Evolutionary conservation across 1,139 yeast genomes (phyloP).

Genomic region (Komagataea norvegica): DNA sequence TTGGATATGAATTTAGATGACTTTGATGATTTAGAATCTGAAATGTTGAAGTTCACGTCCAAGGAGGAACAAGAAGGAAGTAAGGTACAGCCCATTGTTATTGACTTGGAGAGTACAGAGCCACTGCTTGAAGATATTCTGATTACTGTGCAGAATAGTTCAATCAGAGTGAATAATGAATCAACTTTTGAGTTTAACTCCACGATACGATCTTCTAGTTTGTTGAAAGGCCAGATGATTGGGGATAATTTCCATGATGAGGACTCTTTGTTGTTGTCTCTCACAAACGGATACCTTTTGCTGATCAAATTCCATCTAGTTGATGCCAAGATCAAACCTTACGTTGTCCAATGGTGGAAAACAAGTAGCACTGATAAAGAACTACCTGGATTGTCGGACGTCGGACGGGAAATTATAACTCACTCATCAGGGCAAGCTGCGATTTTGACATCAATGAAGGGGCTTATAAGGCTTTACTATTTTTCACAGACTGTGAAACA

Average conservation of each 20-base stretch:
- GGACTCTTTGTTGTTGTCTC: conserved; percentile 40
- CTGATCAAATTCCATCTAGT: conserved; percentile 34
- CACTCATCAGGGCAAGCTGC: conserved; percentile 39
- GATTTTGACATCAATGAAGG: conserved; percentile 38
- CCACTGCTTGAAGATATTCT: conserved; percentile 17
- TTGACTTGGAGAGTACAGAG: conserved; percentile 2
- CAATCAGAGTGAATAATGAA: conserved; percentile 34
- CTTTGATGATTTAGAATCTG: conserved; percentile 22
- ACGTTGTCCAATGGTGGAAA: conserved; percentile 52
- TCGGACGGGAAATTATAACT: conserved; percentile 36
- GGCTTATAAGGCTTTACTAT: conserved; percentile 37
- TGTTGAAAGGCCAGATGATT: conserved; percentile 29
- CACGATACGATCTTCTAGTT: conserved; percentile 35
- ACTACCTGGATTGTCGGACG: conserved; percentile 29
- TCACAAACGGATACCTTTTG: conserved; percentile 40
- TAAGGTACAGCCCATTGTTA: conserved; percentile 3
- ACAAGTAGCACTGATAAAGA: conserved; percentile 18
- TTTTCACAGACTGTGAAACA: conserved; percentile 34
- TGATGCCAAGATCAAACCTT: conserved; percentile 33
- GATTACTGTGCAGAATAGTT: conserved; percentile 36
- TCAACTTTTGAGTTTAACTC: conserved; percentile 35
- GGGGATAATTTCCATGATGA: conserved; percentile 27
- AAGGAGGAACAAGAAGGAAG: conserved; percentile 3
- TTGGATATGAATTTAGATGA: conserved; percentile 20
- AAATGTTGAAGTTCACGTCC: conserved; percentile 19